These are phyloP conservation scores for Panicum miliaceum DNA, from an alignment of 176 grass and related monocot species.

Conservation along the genomic window DNA sequence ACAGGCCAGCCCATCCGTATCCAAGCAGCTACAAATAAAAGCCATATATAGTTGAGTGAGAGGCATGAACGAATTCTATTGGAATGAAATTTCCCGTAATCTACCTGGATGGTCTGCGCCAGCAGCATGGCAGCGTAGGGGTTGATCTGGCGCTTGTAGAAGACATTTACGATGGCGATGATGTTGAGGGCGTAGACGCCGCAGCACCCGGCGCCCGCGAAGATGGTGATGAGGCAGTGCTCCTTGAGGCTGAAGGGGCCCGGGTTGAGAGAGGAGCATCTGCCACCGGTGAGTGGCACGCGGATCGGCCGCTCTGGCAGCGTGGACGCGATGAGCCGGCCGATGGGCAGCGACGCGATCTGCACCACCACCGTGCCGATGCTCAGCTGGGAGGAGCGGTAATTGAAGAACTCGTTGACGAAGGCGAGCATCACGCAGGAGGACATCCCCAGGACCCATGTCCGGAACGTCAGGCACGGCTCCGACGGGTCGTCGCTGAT, in stretches of 20 bases:
- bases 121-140: constrained; percentile 68
- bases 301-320: constrained; percentile 37
- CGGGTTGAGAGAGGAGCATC: constrained; percentile 67
- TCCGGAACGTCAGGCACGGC: constrained; percentile 75
- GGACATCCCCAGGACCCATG: constrained; percentile 63
- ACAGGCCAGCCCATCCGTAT: constrained; percentile 84
- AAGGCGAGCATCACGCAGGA: constrained; percentile 69
- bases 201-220: constrained; percentile 53
- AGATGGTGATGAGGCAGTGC: constrained; percentile 77
- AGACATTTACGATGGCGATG: constrained; percentile 80
- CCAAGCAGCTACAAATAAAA: constrained; percentile 70
- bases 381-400: constrained; percentile 67
- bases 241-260: constrained; percentile 78
- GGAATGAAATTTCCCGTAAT: too few relatives aligned
- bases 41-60: too few relatives aligned
- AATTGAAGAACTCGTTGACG: constrained; percentile 89
- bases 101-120: constrained; percentile 23
- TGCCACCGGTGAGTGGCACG: constrained; percentile 38
- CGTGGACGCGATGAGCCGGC: constrained; percentile 60
- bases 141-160: constrained; percentile 67
- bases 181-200: constrained; percentile 77
- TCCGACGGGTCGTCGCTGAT: constrained; percentile 62
- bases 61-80: too few relatives aligned
- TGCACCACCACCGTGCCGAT: constrained; percentile 66
- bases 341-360: constrained; percentile 65